Percentiles rank a stretch among this genome's conserved stretches.
Evolutionary conservation across 192 early-diverging fungal species (phyloP).

Genomic region (Linnemannia hyalina): DNA sequence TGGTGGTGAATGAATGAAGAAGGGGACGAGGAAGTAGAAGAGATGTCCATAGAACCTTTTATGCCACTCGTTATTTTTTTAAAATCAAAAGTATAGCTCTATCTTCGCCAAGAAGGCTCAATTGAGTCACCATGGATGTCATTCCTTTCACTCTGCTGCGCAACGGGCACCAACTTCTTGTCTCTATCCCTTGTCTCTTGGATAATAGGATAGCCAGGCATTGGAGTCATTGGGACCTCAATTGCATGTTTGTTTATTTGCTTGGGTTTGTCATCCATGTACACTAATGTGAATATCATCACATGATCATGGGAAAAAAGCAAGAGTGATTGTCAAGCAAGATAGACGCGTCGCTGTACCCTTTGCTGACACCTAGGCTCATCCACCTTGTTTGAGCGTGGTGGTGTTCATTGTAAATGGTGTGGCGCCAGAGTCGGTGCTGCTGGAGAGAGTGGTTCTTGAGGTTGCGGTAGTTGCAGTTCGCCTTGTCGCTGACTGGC

Average conservation of each 20-base stretch:
- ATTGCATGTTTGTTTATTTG: neutral
- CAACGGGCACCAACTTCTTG: neutral
- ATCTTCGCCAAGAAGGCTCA: neutral
- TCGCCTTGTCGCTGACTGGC: too few relatives aligned
- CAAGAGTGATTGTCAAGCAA: too few relatives aligned
- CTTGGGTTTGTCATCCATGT: neutral
- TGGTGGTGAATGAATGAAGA: neutral
- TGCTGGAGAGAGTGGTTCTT: too few relatives aligned
- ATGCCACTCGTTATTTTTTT: neutral
- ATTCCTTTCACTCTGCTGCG: neutral
- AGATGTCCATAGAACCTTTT: neutral
- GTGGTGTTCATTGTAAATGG: too few relatives aligned
- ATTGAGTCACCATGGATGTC: neutral
- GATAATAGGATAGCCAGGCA: neutral
- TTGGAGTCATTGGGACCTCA: neutral
- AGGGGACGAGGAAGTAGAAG: neutral
- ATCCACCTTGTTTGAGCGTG: too few relatives aligned
- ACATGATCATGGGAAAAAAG: neutral
- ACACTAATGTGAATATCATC: neutral
- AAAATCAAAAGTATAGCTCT: too few relatives aligned
- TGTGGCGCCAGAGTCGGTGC: too few relatives aligned
- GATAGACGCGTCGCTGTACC: too few relatives aligned
- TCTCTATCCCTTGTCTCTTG: neutral
- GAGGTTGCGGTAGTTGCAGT: too few relatives aligned
- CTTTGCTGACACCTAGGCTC: too few relatives aligned